A percentile compares a stretch with the other conserved stretches of the same genome.
Conservation (phyloP, 164 flowering plant species). For the Amborella trichopoda region DNA sequence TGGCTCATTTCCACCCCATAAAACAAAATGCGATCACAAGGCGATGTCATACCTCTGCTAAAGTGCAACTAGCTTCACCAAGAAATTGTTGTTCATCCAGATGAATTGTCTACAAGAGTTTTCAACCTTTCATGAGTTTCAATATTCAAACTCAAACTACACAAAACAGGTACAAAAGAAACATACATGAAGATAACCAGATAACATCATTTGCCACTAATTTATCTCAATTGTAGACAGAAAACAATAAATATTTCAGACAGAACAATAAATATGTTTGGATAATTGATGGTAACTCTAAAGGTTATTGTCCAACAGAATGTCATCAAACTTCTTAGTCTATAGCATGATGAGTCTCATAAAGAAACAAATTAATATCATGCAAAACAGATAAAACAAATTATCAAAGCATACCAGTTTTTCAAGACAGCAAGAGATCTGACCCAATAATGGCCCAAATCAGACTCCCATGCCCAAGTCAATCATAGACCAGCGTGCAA, state of each 20-base stretch:
- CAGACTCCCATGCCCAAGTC: too few relatives aligned
- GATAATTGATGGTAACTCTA: background rate
- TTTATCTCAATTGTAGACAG: background rate
- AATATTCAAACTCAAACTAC: background rate
- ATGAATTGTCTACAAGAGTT: conserved; percentile 42
- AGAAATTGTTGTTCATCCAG: conserved; percentile 74
- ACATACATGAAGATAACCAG: background rate
- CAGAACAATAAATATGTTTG: background rate
- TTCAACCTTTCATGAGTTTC: background rate
- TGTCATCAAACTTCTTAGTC: background rate
- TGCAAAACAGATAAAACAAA: background rate
- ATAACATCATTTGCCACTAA: background rate
- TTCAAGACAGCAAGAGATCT: background rate
- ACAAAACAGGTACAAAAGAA: background rate
- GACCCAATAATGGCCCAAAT: background rate
- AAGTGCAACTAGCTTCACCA: conserved; percentile 73
- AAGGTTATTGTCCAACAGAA: background rate
- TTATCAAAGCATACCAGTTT: background rate
- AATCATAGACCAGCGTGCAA: too few relatives aligned
- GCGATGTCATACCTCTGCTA: conserved; percentile 49
- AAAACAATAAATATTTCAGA: background rate
- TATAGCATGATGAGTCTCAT: too few relatives aligned
- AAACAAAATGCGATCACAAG: too few relatives aligned
- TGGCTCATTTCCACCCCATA: too few relatives aligned
- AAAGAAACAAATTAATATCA: too few relatives aligned